These are phyloP conservation scores for Echinosophora koreensis DNA, from an alignment of 306 rosid species.

Conservation along the genomic window DNA sequence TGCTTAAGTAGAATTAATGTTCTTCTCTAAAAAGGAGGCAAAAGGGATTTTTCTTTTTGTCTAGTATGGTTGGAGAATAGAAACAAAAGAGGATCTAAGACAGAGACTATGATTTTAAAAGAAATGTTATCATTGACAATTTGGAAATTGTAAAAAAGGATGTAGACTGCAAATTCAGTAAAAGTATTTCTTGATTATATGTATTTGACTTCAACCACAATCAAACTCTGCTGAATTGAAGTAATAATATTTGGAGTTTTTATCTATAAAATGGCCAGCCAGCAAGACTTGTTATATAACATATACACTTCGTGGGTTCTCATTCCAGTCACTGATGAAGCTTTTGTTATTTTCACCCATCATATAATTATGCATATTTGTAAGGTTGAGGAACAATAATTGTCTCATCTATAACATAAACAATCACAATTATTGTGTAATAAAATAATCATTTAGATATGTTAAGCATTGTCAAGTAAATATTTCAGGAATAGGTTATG, in stretches of 20 bases:
- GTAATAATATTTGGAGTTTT: slow-evolving; percentile 46
- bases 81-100: slow-evolving; percentile 38
- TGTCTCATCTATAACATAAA: slow-evolving; percentile 32
- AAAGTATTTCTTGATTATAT: slow-evolving; percentile 39
- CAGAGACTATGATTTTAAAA: slow-evolving; percentile 7
- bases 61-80: slow-evolving; percentile 35
- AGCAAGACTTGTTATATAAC: slow-evolving; percentile 34
- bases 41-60: slow-evolving; percentile 26
- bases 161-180: slow-evolving; percentile 36
- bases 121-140: slow-evolving; percentile 39
- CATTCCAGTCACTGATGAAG: slow-evolving; percentile 47
- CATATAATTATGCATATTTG: neutral
- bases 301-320: slow-evolving; percentile 34
- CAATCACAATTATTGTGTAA: neutral
- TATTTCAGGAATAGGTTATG: neutral
- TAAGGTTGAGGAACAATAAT: slow-evolving; percentile 39
- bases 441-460: no score
- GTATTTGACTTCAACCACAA: slow-evolving; percentile 32
- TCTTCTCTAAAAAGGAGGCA: slow-evolving; percentile 45
- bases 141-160: slow-evolving; percentile 43
- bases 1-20: slow-evolving; percentile 61
- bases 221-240: slow-evolving; percentile 42
- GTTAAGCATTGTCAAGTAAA: neutral
- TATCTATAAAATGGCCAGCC: slow-evolving; percentile 26
- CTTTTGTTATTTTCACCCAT: slow-evolving; percentile 33